Evolutionary conservation across 2,329 filamentous ascomycete genomes (phyloP).

Genomic region (Raffaelea arxii): DNA sequence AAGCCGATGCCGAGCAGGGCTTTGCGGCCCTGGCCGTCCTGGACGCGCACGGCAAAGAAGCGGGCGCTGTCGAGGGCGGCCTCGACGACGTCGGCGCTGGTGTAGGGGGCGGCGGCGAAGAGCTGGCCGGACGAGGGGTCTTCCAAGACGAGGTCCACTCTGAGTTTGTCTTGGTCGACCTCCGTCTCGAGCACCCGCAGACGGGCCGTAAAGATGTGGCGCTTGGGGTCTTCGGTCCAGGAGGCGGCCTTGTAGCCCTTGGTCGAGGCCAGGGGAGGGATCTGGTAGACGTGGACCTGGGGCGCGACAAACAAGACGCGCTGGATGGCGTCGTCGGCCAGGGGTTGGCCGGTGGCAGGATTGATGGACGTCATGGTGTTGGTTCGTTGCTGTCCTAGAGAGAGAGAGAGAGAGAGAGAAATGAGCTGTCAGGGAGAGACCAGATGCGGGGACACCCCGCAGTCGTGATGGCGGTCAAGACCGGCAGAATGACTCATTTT

Average conservation of each 20-base stretch:
- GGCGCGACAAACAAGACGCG: conserved; percentile 70
- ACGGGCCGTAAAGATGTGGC: conserved; percentile 78
- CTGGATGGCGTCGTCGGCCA: conserved; percentile 71
- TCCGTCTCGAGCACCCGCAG: conserved; percentile 71
- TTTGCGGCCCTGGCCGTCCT: conserved; percentile 64
- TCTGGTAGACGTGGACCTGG: conserved; percentile 76
- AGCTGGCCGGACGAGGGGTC: conserved; percentile 62
- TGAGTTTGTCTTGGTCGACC: conserved; percentile 43
- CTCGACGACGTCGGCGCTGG: conserved; percentile 55
- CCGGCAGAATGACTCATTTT: no score
- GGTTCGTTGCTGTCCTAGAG: no score
- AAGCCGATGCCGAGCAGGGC: conserved; percentile 78
- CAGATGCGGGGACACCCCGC: no score
- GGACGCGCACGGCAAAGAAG: conserved; percentile 77
- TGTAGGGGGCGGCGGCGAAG: conserved; percentile 79
- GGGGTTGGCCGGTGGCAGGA: conserved; percentile 57
- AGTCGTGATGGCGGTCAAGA: no score
- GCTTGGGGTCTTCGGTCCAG: conserved; percentile 64
- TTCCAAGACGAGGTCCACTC: conserved; percentile 69
- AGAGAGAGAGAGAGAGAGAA: not conserved
- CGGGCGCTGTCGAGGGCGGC: conserved; percentile 68
- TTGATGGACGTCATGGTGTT: conserved; percentile 56
- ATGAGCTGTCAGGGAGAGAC: not conserved
- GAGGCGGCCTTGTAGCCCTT: conserved; percentile 68
- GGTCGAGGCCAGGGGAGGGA: conserved; percentile 68